These are phyloP conservation scores for Podaxis sp. DNA, from an alignment of 768 basidiomycete species.

Conservation along the genomic window DNA sequence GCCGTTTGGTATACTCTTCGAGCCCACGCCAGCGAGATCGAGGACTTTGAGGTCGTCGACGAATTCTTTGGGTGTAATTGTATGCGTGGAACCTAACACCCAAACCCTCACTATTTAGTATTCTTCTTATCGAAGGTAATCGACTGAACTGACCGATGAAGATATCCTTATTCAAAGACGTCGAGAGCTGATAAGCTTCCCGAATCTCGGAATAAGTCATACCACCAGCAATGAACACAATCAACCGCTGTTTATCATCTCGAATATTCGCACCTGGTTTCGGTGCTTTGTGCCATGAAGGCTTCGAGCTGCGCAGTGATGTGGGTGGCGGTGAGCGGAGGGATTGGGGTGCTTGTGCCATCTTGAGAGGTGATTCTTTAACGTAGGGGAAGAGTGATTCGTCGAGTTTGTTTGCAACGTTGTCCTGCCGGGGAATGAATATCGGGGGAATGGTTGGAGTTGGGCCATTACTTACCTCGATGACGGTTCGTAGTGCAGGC, in stretches of 20 bases:
- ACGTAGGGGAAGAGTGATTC: constrained; percentile 84
- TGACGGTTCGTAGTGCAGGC: constrained; percentile 73
- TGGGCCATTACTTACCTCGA: constrained; percentile 61
- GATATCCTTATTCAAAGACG: constrained; percentile 78
- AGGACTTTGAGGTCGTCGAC: constrained; percentile 85
- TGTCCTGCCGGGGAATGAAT: constrained; percentile 55
- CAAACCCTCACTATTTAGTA: background rate
- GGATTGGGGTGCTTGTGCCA: constrained; percentile 48
- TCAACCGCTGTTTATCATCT: constrained; percentile 69
- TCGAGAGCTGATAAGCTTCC: constrained; percentile 79
- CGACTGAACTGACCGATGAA: constrained; percentile 66
- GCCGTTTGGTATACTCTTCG: constrained; percentile 68
- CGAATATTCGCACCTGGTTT: constrained; percentile 38
- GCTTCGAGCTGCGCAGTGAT: constrained; percentile 86
- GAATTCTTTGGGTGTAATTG: constrained; percentile 78
- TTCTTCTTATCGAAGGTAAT: background rate
- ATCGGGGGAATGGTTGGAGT: background rate
- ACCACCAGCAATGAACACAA: constrained; percentile 93
- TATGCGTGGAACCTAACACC: constrained; percentile 83
- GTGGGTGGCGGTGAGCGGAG: constrained; percentile 26
- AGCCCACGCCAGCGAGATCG: constrained; percentile 85
- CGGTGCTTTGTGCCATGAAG: constrained; percentile 83
- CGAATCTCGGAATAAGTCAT: constrained; percentile 96
- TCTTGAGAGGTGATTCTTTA: constrained; percentile 68
- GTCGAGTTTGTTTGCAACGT: constrained; percentile 76